Percentiles rank a stretch among this genome's conserved stretches.
These are phyloP conservation scores for Zymoseptoria ardabiliae DNA, from an alignment of 2,329 filamentous ascomycete species.

Conservation along the genomic window DNA sequence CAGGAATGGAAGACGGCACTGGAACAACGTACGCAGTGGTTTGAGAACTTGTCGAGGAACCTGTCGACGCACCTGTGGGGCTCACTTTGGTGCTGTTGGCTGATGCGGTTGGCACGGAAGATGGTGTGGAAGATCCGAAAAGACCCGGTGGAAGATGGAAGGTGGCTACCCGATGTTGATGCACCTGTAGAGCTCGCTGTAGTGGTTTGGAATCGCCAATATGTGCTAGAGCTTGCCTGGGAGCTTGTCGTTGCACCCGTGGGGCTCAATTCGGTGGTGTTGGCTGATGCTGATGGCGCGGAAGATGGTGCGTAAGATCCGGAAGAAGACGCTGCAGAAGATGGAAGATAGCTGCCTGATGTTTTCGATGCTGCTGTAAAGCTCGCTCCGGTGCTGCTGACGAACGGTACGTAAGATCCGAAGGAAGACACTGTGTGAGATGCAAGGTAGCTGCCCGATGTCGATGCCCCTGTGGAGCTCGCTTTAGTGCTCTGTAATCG, in stretches of 20 bases:
- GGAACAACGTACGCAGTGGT: neutral
- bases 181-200: neutral
- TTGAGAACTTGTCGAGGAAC: neutral
- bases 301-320: too few relatives aligned
- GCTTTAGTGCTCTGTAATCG: too few relatives aligned
- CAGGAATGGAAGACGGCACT: neutral
- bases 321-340: too few relatives aligned
- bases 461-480: too few relatives aligned
- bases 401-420: too few relatives aligned
- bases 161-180: neutral
- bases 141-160: neutral
- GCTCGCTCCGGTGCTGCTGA: too few relatives aligned
- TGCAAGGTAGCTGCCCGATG: too few relatives aligned
- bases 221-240: neutral
- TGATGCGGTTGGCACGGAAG: neutral
- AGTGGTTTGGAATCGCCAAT: neutral
- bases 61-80: neutral
- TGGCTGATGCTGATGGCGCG: too few relatives aligned
- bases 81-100: neutral
- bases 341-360: too few relatives aligned
- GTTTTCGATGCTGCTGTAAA: too few relatives aligned
- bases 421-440: too few relatives aligned
- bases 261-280: slow-evolving; percentile 1
- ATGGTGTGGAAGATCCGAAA: neutral
- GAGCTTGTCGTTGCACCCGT: neutral